Evolutionary conservation across 768 basidiomycete species (phyloP), one percentile per base, ranked within the genome.

Genomic region (Trametes villosa): DNA sequence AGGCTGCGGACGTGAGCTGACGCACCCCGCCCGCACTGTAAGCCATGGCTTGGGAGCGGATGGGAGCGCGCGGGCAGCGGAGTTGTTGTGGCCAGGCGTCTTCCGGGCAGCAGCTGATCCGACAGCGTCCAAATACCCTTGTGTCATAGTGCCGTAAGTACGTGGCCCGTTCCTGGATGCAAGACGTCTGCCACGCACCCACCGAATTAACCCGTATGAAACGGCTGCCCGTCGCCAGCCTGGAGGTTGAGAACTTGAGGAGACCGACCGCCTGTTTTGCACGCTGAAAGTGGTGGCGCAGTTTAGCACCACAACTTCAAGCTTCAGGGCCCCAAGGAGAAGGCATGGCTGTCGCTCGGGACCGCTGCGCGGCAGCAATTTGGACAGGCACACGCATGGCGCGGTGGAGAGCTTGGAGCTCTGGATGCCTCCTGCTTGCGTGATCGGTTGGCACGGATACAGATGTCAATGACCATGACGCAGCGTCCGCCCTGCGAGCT

Each of bases 401-500:
- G n/a, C n/a, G n/a, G n/a, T n/a, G n/a, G n/a, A n/a, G n/a, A n/a
- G n/a, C n/a, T n/a, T n/a, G n/a, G n/a, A n/a, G n/a, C n/a, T n/a
- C n/a, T n/a, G n/a, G n/a, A n/a, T 9, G 24, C 22, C 9, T 8
- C 44, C 30, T 30, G 40, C 52, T 41, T 42, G 40, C 7, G 7
- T 41, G 52, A 53, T 42, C 52, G 52, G 52, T 53, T 53, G 52
- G 26, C 52, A 53, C 40, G 52, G 52, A 53, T 53, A 53, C 52
- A 4, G 40, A 29, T 17, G 46, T 12, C 29, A 27, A 48, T 30
- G 30, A 48, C 46, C 29, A 12, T n/a, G 15, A 38, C 11, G 36
- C 36, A 38, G 36, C 36, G 36, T 38, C 13, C 6, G 7, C 22
- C 22, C 26, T 9, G 36, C 20, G 36, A 17, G 29, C 36, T 6